phyloP scores from a whole-genome alignment of 2,329 filamentous ascomycete genomes.

The Ascosphaera acerosa region DNA sequence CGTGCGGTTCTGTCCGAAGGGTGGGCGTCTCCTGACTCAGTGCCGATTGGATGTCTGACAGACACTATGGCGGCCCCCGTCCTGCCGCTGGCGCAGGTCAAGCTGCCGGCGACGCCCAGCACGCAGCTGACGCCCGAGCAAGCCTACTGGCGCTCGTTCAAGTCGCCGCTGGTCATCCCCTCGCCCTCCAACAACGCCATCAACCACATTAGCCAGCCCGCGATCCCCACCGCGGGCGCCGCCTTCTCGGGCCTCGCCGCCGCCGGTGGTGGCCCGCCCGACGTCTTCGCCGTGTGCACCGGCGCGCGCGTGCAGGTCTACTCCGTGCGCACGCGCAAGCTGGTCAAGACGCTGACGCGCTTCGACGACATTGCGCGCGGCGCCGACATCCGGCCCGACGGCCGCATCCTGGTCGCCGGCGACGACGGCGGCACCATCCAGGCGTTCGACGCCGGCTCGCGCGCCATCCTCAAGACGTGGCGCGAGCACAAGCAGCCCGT shows the following conservation, averaged over 20 bases:
- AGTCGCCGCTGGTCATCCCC: conserved; percentile 68
- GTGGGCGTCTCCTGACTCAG: conserved; percentile 7
- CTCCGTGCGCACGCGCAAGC: conserved; percentile 72
- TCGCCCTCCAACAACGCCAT: conserved; percentile 76
- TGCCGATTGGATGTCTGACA: not conserved
- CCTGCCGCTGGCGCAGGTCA: conserved; percentile 52
- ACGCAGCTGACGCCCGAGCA: conserved; percentile 66
- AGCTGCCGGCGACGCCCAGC: conserved; percentile 58
- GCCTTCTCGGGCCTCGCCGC: conserved; percentile 19
- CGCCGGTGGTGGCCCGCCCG: conserved; percentile 25
- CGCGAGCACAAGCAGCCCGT: conserved; percentile 81
- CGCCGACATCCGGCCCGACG: conserved; percentile 71
- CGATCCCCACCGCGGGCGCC: conserved; percentile 20
- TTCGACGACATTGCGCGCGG: conserved; percentile 81
- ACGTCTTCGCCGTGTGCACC: conserved; percentile 73
- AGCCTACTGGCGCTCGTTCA: conserved; percentile 88
- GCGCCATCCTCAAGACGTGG: conserved; percentile 90
- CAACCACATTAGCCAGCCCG: conserved; percentile 62
- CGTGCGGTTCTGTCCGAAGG: conserved; percentile 18
- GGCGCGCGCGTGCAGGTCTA: conserved; percentile 84
- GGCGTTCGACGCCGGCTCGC: conserved; percentile 74
- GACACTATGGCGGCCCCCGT: conserved; percentile 60
- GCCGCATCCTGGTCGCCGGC: conserved; percentile 67
- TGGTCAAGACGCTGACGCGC: conserved; percentile 78
- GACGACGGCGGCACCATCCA: conserved; percentile 84